These are phyloP conservation scores for Domatiomyces globalis DNA, from an alignment of 2,329 filamentous ascomycete genomes.

Conservation along the genomic window DNA sequence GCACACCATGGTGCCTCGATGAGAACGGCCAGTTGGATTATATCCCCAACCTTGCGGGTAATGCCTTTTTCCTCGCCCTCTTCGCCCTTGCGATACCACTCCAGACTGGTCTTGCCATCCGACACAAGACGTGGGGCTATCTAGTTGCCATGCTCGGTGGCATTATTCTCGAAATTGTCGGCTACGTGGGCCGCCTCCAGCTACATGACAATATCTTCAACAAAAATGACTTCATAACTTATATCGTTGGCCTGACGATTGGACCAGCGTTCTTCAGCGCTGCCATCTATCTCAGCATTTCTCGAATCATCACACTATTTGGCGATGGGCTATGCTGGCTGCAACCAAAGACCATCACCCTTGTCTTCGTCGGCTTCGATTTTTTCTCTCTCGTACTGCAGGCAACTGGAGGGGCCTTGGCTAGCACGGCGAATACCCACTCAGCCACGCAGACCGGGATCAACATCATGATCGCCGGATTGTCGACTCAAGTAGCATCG, in stretches of 20 bases:
- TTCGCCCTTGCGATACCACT: slow-evolving; percentile 35
- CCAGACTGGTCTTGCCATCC: slow-evolving; percentile 29
- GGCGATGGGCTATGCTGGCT: slow-evolving; percentile 24
- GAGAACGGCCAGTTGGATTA: slow-evolving; percentile 34
- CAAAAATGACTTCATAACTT: slow-evolving; percentile 37
- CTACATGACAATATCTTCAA: slow-evolving; percentile 39
- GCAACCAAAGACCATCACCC: slow-evolving; percentile 22
- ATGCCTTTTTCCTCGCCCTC: slow-evolving; percentile 37
- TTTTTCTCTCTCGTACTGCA: slow-evolving; percentile 47
- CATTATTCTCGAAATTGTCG: slow-evolving; percentile 41
- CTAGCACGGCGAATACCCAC: slow-evolving; percentile 30
- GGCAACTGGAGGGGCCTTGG: slow-evolving; percentile 44
- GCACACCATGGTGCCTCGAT: slow-evolving; percentile 6
- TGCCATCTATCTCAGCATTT: slow-evolving; percentile 48
- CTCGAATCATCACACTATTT: slow-evolving; percentile 26
- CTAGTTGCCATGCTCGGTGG: slow-evolving; percentile 41
- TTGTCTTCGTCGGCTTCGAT: slow-evolving; percentile 49
- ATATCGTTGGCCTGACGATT: slow-evolving; percentile 49
- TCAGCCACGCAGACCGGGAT: slow-evolving; percentile 32
- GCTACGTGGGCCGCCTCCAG: slow-evolving; percentile 45
- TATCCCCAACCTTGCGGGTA: slow-evolving; percentile 39
- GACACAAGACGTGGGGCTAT: slow-evolving; percentile 38
- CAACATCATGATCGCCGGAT: slow-evolving; percentile 51
- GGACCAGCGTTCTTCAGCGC: slow-evolving; percentile 52
- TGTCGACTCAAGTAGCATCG: slow-evolving; percentile 26